Conservation (phyloP, 768 basidiomycete species). For the Pleurotus sapidus region DNA sequence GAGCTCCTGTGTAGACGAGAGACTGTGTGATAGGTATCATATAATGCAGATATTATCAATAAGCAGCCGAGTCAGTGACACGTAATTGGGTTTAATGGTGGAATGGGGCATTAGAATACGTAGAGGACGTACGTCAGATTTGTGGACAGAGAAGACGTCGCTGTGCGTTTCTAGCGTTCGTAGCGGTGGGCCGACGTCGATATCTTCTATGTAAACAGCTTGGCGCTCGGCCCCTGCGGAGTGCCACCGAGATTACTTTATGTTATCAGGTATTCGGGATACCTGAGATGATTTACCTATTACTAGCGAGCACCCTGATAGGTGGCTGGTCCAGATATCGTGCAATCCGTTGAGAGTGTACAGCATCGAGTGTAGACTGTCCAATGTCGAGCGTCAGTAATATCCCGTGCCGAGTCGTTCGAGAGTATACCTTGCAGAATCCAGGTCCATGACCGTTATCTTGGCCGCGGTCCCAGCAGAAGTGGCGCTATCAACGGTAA, state of each 20-base stretch:
- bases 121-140: slow-evolving; percentile 38
- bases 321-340: slow-evolving; percentile 57
- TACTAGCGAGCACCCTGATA: slow-evolving; percentile 44
- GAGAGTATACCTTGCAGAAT: slow-evolving; percentile 29
- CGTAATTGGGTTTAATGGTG: background rate
- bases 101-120: background rate
- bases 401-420: no score
- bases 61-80: background rate
- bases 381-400: no score
- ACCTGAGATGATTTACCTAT: slow-evolving; percentile 38
- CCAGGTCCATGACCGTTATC: slow-evolving; percentile 46
- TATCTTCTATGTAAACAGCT: slow-evolving; percentile 50
- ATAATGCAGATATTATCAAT: no score
- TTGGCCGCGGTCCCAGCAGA: slow-evolving; percentile 52
- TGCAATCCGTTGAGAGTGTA: slow-evolving; percentile 36
- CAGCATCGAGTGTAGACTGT: slow-evolving; percentile 27
- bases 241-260: background rate
- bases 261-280: no score
- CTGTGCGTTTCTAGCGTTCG: slow-evolving; percentile 49
- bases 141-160: slow-evolving; percentile 62
- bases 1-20: slow-evolving; percentile 51
- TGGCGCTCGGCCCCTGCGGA: slow-evolving; percentile 48
- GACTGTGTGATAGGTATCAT: slow-evolving; percentile 28
- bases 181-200: slow-evolving; percentile 34
- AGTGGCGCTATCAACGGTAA: slow-evolving; percentile 39